These are phyloP conservation scores for Saccharomyces hybrid DNA, from an alignment of 1,139 yeast genomes.

Conservation along the genomic window DNA sequence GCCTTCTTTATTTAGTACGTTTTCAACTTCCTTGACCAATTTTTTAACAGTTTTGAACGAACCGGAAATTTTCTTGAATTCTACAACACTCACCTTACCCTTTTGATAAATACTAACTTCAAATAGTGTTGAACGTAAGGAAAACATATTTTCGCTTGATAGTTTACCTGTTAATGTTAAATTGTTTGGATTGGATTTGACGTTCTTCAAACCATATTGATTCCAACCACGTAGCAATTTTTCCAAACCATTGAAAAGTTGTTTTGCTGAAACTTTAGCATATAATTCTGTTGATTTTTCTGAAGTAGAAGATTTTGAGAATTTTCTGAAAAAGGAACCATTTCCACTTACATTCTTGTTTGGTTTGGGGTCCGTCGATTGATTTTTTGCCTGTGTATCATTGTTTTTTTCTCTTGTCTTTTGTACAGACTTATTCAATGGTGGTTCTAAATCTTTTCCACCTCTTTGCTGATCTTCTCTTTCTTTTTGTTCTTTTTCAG, in stretches of 20 bases:
- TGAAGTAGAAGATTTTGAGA: conserved; percentile 38
- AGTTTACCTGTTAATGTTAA: conserved; percentile 51
- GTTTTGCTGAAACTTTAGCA: conserved; percentile 34
- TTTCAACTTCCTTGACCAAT: conserved; percentile 44
- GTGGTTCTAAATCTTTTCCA: conserved; percentile 16
- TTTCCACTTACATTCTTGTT: conserved; percentile 17
- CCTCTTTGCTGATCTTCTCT: conserved; percentile 3
- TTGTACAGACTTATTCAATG: background rate
- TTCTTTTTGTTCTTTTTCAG: conserved; percentile 4
- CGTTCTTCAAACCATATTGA: conserved; percentile 57
- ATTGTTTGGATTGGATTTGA: conserved; percentile 41
- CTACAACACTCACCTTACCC: conserved; percentile 42
- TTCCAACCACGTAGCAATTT: conserved; percentile 63
- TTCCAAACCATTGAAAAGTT: conserved; percentile 56
- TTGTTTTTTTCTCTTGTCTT: conserved; percentile 2
- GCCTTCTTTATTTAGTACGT: conserved; percentile 39
- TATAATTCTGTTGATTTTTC: conserved; percentile 20
- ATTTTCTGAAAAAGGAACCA: conserved; percentile 48
- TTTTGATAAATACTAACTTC: conserved; percentile 43
- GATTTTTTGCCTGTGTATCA: conserved; percentile 13
- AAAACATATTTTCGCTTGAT: conserved; percentile 52
- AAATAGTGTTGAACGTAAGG: conserved; percentile 58
- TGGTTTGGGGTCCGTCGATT: conserved; percentile 7
- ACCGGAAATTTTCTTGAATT: conserved; percentile 55
- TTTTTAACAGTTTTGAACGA: conserved; percentile 57